Evolutionary conservation across 2,329 filamentous ascomycete species (phyloP).

Genomic region (Raffaelea deltoideospora): DNA sequence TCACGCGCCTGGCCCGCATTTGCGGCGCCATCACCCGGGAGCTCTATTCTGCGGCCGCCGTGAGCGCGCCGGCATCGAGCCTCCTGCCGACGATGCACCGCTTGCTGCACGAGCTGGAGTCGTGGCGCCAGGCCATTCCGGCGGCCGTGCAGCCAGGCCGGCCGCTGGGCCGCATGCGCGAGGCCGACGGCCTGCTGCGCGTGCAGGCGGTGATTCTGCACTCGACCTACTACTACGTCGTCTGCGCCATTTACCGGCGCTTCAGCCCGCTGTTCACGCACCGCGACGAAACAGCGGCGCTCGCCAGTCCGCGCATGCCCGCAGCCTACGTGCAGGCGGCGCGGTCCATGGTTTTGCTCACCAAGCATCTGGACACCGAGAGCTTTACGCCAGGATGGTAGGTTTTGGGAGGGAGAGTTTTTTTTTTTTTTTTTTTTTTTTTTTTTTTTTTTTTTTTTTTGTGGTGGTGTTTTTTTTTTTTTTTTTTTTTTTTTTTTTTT

Average conservation of each 20-base stretch:
- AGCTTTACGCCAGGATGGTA: conserved; percentile 3
- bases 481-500: no score
- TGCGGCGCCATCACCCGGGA: conserved; percentile 1
- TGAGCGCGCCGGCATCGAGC: not conserved
- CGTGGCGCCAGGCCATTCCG: conserved; percentile 1
- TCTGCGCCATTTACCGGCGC: conserved; percentile 4
- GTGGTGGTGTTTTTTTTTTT: no score
- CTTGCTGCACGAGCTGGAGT: not conserved
- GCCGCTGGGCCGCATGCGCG: not conserved
- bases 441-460: no score
- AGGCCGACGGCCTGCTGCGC: not conserved
- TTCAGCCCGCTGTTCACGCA: conserved; percentile 3
- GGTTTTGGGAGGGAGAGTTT: no score
- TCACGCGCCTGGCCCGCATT: conserved; percentile 1
- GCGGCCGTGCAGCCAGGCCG: not conserved
- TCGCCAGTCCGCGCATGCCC: not conserved
- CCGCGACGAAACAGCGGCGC: not conserved
- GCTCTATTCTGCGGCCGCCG: conserved; percentile 1
- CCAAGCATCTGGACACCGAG: conserved; percentile 3
- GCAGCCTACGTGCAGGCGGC: conserved; percentile 1
- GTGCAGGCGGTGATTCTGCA: conserved; percentile 1
- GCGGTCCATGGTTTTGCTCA: conserved; percentile 2
- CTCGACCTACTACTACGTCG: conserved; percentile 3
- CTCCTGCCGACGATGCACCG: not conserved
- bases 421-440: no score